These are phyloP conservation scores for Erucastrum elatum DNA, from an alignment of 345 rosid species.

Conservation along the genomic window DNA sequence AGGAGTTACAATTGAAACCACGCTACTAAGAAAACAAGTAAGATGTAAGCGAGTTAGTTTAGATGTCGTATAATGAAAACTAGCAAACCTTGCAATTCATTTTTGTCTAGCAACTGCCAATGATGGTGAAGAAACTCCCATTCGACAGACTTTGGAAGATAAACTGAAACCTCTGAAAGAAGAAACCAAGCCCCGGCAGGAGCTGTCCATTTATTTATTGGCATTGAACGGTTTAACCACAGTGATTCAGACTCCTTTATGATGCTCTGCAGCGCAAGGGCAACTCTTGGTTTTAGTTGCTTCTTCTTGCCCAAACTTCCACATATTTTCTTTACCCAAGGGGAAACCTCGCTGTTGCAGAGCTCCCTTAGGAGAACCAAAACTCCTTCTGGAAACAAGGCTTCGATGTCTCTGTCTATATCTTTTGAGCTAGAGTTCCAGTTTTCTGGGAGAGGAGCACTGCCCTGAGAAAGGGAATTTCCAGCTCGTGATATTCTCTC, in stretches of 20 bases:
- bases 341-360: constrained; percentile 69
- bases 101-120: constrained; percentile 80
- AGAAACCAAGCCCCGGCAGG: constrained; percentile 97
- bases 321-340: constrained; percentile 93
- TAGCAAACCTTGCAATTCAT: constrained; percentile 45
- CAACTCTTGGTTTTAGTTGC: constrained; percentile 61
- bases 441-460: constrained; percentile 26
- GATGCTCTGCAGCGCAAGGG: constrained; percentile 66
- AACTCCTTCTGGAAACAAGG: constrained; percentile 58
- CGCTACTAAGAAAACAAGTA: constrained; percentile 13
- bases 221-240: constrained; percentile 74
- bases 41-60: constrained; percentile 9
- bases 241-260: constrained; percentile 74
- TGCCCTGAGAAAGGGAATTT: constrained; percentile 32
- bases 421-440: constrained; percentile 34
- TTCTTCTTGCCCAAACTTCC: constrained; percentile 80
- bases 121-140: constrained; percentile 97
- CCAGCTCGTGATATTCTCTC: constrained; percentile 68
- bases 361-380: constrained; percentile 66
- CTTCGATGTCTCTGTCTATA: constrained; percentile 52
- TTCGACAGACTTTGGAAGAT: constrained; percentile 67
- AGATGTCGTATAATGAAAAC: constrained; percentile 5
- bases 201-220: constrained; percentile 86
- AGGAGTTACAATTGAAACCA: neutral
- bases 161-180: constrained; percentile 81